phyloP scores from a whole-genome alignment of 768 basidiomycete genomes.

The Mycena maculata region DNA sequence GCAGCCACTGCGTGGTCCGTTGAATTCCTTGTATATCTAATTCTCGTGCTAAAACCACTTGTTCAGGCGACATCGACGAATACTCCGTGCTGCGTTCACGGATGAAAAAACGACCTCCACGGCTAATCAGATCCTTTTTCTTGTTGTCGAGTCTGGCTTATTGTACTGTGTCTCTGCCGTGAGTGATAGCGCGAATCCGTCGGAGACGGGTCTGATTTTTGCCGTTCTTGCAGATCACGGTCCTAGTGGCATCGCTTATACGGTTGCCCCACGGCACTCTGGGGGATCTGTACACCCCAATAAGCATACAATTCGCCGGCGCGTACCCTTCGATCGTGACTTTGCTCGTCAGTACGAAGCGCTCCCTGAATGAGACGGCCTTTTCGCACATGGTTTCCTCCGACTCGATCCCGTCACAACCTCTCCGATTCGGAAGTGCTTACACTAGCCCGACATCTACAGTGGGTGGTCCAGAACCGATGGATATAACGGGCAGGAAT shows the following conservation, averaged over 20 bases:
- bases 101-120: background rate
- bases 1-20: background rate
- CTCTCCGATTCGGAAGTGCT: too few species aligned
- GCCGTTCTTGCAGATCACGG: background rate
- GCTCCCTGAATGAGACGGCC: conserved; percentile 25
- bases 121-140: background rate
- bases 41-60: too few species aligned
- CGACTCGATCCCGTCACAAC: background rate
- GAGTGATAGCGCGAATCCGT: background rate
- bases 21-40: background rate
- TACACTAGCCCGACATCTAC: too few species aligned
- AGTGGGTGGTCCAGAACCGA: too few species aligned
- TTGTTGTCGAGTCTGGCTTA: background rate
- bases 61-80: background rate
- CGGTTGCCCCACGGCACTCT: conserved; percentile 9
- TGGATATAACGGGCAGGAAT: too few species aligned
- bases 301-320: background rate
- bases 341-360: conserved; percentile 30
- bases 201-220: too few species aligned
- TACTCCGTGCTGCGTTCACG: too few species aligned
- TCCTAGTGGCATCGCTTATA: background rate
- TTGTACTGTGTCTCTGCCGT: conserved; percentile 1
- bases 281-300: background rate
- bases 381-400: conserved; percentile 11
- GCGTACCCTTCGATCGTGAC: conserved; percentile 29